These are phyloP conservation scores for Raddia guianensis DNA, from an alignment of 176 grass and related monocot genomes.

Conservation along the genomic window DNA sequence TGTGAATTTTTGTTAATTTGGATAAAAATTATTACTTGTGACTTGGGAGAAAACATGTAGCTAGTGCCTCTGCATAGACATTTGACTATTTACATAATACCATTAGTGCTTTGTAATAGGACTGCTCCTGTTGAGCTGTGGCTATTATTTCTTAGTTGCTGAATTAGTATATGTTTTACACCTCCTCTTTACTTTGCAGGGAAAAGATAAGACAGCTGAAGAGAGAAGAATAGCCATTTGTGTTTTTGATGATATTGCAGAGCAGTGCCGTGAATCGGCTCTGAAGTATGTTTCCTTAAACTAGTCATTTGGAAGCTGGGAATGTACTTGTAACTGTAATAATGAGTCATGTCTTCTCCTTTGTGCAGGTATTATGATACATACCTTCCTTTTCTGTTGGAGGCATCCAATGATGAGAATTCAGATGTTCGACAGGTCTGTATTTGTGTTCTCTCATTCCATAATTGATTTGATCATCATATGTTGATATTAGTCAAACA, in stretches of 20 bases:
- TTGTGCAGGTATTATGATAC: conserved; percentile 88
- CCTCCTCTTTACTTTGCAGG: conserved; percentile 54
- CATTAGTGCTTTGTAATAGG: neutral
- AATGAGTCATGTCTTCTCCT: conserved; percentile 31
- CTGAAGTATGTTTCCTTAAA: conserved; percentile 57
- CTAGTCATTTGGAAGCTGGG: neutral
- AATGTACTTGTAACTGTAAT: conserved; percentile 3
- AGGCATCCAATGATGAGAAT: conserved; percentile 94
- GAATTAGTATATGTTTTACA: conserved; percentile 5
- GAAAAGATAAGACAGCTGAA: conserved; percentile 94
- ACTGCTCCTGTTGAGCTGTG: conserved; percentile 13
- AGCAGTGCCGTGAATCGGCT: conserved; percentile 90
- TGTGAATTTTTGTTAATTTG: conserved; percentile 1
- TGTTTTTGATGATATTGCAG: conserved; percentile 96
- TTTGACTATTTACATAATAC: conserved; percentile 2
- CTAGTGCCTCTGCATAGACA: neutral
- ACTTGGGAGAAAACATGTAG: neutral
- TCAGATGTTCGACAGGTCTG: conserved; percentile 89
- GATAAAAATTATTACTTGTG: neutral
- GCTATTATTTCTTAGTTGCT: neutral
- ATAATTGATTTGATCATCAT: neutral
- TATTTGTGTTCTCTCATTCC: conserved; percentile 27
- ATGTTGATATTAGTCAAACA: conserved; percentile 5
- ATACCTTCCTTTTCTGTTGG: conserved; percentile 91
- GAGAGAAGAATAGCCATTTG: conserved; percentile 99